Evolutionary conservation across 2,329 filamentous ascomycete species (phyloP), one percentile per base, ranked within the genome.

Genomic region (Exophiala lecanii-corni): DNA sequence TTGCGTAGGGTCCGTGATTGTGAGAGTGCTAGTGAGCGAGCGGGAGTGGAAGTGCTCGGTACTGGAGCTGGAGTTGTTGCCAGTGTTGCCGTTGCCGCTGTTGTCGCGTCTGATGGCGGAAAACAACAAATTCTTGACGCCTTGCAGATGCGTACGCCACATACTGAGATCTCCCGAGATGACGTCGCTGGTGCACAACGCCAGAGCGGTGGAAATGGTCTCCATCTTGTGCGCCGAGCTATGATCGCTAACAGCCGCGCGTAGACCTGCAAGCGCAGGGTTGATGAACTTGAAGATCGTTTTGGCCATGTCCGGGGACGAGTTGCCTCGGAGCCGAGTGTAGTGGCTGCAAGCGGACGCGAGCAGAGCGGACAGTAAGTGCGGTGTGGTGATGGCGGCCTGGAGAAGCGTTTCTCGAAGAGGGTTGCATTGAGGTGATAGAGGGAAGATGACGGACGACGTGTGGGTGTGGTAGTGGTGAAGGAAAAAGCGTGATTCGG

Each of bases 161-260:
- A 54, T 43, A 9, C 55, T 45, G 46, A 57, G 54, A 23, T 61
- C 56, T 1, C 59, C 59, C 43, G 61, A 60, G 20, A 59, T 61
- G n/a, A 62, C 58, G 52, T 62, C 59, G 40, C 59, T 61, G 2
- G 58, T 62, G 38, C 59, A 62, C 5, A 62, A 36, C 2, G 55
- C 48, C 52, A 62, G 59, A 16, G 59, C 59, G 13, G 59, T 60
- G 9, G 53, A 55, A 9, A 57, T 40, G 9, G 55, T 59, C 32
- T 59, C 54, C 3, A 53, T 35, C n/a, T 46, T 55, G 9, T 56
- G 31, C 10, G 38, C 43, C 20, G 49, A 45, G 3, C 46, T 23
- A 1, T 36, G 16, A 9, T 54, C 40, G 16, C 13, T 41, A 5
- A 62, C 43, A 4, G 56, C 50, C 1, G 41, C 43, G 18, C 57